phyloP scores from a whole-genome alignment of 805 yeast species.

The Candida nitratophila region DNA sequence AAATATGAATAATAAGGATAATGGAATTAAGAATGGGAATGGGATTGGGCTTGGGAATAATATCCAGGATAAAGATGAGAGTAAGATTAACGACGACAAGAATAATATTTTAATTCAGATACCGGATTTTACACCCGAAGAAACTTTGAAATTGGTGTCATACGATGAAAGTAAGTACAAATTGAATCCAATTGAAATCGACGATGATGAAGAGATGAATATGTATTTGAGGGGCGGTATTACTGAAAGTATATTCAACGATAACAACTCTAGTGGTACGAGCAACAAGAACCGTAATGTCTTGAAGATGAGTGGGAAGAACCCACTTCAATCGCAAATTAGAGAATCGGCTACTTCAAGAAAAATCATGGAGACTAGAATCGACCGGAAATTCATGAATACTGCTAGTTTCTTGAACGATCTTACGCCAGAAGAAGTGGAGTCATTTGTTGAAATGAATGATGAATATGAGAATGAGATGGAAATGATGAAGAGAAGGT shows the following conservation, averaged over 20 bases:
- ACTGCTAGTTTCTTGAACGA: conserved; percentile 19
- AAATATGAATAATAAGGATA: not conserved
- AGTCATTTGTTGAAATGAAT: conserved; percentile 24
- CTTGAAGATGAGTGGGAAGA: conserved; percentile 12
- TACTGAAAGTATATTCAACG: not conserved
- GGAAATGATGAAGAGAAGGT: conserved; percentile 9
- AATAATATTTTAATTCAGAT: conserved; percentile 13
- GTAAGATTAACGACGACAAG: not conserved
- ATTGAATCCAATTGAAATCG: not conserved
- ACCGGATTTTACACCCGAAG: conserved; percentile 15
- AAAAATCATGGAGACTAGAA: conserved; percentile 15
- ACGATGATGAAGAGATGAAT: not conserved
- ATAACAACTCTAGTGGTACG: conserved; percentile 3
- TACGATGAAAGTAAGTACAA: conserved; percentile 1
- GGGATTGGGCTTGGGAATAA: not conserved
- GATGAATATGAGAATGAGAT: conserved; percentile 25
- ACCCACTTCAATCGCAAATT: conserved; percentile 5
- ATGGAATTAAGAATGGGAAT: not conserved
- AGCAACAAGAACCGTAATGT: conserved; percentile 21
- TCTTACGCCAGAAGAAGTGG: conserved; percentile 23
- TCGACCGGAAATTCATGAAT: conserved; percentile 21
- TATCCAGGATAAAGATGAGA: not conserved
- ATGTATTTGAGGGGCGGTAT: not conserved
- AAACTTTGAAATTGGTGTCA: conserved; percentile 6
- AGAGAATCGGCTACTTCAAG: conserved; percentile 14